phyloP scores from a whole-genome alignment of 305 asterid genomes.

The Nicotiana rustica region DNA sequence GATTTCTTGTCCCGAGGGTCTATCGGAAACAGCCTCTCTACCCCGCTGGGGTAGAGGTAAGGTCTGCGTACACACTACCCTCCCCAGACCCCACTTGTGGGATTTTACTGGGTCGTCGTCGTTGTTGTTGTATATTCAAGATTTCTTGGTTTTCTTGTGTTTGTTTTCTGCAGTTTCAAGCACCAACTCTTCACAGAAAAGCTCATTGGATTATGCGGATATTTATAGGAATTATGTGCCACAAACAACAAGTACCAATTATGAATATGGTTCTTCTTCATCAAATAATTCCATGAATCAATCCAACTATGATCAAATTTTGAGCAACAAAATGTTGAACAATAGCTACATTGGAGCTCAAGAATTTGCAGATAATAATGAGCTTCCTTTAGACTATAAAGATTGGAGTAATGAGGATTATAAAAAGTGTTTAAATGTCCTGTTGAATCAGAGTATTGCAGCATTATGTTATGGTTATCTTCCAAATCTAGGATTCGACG shows the following conservation, averaged over 20 bases:
- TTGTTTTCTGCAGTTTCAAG: not conserved
- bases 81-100: no score
- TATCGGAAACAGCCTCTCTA: no score
- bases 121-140: not conserved
- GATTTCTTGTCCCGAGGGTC: no score
- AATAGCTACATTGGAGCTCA: not conserved
- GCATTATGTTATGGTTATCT: not conserved
- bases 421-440: not conserved
- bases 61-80: no score
- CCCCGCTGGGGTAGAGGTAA: no score
- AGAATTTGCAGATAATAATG: not conserved
- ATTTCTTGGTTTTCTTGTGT: conserved; percentile 1
- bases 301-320: not conserved
- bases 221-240: not conserved
- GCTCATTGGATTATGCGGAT: not conserved
- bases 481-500: not conserved
- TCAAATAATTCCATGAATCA: not conserved
- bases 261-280: conserved; percentile 13
- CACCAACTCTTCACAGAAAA: not conserved
- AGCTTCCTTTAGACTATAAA: not conserved
- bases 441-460: not conserved
- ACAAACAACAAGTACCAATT: not conserved
- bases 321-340: not conserved
- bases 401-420: not conserved
- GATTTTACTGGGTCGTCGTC: no score